Percentiles rank a stretch among this genome's conserved stretches.
These are phyloP conservation scores for Phytophthora sp. DNA, from an alignment of 352 stramenopile species.

Conservation along the genomic window DNA sequence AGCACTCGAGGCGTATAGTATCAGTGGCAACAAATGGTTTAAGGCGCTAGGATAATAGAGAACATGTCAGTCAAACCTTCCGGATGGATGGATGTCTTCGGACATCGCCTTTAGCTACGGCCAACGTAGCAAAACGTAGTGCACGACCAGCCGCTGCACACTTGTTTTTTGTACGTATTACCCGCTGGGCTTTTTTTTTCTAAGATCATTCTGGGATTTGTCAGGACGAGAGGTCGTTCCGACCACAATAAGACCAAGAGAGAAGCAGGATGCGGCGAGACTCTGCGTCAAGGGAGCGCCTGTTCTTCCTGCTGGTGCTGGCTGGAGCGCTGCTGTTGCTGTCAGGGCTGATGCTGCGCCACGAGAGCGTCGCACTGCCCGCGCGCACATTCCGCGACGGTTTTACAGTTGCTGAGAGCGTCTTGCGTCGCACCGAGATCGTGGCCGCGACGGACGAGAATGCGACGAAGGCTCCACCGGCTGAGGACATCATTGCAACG, in stretches of 20 bases:
- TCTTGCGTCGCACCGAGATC: conserved; percentile 49
- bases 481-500: conserved; percentile 8
- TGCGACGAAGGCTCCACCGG: conserved; percentile 10
- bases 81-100: conserved; percentile 10
- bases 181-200: no score
- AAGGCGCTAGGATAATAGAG: no score
- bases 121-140: conserved; percentile 6
- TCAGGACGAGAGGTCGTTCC: conserved; percentile 21
- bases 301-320: conserved; percentile 64
- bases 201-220: not conserved
- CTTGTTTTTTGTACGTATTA: conserved; percentile 11
- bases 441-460: conserved; percentile 24
- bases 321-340: conserved; percentile 59
- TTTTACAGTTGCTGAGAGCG: conserved; percentile 68
- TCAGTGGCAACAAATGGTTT: no score
- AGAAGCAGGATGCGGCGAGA: conserved; percentile 36
- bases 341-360: conserved; percentile 65
- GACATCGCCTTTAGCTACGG: conserved; percentile 10
- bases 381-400: conserved; percentile 72
- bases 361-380: conserved; percentile 41
- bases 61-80: not conserved
- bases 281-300: conserved; percentile 47
- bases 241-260: conserved; percentile 19
- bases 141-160: conserved; percentile 1
- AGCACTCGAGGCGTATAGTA: no score